Percentiles rank a stretch among this genome's conserved stretches.
phyloP scores from a whole-genome alignment of 78 protist genomes.

The Isochrysis galbana region DNA sequence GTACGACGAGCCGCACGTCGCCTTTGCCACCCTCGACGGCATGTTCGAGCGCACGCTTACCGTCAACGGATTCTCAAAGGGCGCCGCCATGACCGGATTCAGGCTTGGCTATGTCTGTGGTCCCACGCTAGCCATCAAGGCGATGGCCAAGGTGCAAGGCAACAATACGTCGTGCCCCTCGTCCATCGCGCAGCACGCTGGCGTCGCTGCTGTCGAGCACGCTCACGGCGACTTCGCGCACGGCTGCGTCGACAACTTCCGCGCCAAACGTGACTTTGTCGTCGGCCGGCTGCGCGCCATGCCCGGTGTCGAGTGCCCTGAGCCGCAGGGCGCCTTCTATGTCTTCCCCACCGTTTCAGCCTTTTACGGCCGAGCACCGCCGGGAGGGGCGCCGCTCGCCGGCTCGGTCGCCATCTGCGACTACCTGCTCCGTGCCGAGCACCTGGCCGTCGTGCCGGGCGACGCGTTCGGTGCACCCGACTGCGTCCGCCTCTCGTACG shows the following conservation, averaged over 20 bases:
- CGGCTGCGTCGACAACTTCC: not conserved
- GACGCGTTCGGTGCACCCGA: not conserved
- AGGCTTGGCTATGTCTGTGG: not conserved
- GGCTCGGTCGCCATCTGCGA: not conserved
- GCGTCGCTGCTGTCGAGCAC: constrained; percentile 3
- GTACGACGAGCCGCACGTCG: not conserved
- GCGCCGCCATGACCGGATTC: constrained; percentile 9
- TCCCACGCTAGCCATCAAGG: not conserved
- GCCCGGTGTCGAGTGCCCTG: not conserved
- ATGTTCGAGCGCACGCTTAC: constrained; percentile 31
- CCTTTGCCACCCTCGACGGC: not conserved
- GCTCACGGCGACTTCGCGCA: too few relatives aligned
- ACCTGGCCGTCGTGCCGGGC: constrained; percentile 5
- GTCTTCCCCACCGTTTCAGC: not conserved
- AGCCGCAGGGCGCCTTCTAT: constrained; percentile 33
- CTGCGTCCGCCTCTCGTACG: constrained; percentile 18
- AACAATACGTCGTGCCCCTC: constrained; percentile 23
- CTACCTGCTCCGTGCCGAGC: not conserved
- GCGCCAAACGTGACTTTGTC: not conserved
- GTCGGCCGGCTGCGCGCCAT: not conserved
- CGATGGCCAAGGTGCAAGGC: not conserved
- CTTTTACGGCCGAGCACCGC: not conserved
- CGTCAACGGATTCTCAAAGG: constrained; percentile 33
- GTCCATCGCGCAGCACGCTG: constrained; percentile 21
- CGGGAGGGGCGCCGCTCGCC: not conserved